These are phyloP conservation scores for Begonia peltatifolia DNA, from an alignment of 306 rosid genomes.

Conservation along the genomic window DNA sequence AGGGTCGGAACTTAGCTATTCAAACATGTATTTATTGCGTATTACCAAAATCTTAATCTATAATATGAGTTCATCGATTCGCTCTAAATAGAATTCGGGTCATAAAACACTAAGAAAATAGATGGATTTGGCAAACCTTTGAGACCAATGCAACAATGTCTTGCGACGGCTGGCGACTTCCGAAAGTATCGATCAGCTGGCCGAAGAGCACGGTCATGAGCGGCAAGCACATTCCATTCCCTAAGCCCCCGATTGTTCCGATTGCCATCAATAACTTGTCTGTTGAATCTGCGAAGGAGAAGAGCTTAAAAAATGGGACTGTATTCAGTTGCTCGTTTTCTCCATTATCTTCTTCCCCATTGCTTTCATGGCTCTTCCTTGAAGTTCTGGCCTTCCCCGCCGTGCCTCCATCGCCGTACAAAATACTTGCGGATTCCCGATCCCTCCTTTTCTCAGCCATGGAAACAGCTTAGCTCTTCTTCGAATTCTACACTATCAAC, in stretches of 20 bases:
- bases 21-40: too few relatives aligned
- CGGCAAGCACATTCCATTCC: slow-evolving; percentile 43
- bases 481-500: too few relatives aligned
- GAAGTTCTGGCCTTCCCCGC: neutral
- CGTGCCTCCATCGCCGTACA: too few relatives aligned
- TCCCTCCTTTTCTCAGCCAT: too few relatives aligned
- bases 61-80: too few relatives aligned
- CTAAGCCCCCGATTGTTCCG: slow-evolving; percentile 48
- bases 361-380: slow-evolving; percentile 8
- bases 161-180: slow-evolving; percentile 15
- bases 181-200: slow-evolving; percentile 42
- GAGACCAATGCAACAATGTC: slow-evolving; percentile 41
- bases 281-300: slow-evolving; percentile 54
- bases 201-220: slow-evolving; percentile 56
- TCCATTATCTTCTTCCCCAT: slow-evolving; percentile 5
- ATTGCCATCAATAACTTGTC: slow-evolving; percentile 42
- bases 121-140: slow-evolving; percentile 12
- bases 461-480: too few relatives aligned
- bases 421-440: too few relatives aligned
- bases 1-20: too few relatives aligned
- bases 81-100: too few relatives aligned
- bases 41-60: too few relatives aligned
- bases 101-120: too few relatives aligned
- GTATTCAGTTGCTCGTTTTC: slow-evolving; percentile 6
- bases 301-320: slow-evolving; percentile 56